A percentile compares a stretch with the other conserved stretches of the same genome.
These are phyloP conservation scores for Effrenium voratum DNA, from an alignment of 73 alveolate species.

Conservation along the genomic window DNA sequence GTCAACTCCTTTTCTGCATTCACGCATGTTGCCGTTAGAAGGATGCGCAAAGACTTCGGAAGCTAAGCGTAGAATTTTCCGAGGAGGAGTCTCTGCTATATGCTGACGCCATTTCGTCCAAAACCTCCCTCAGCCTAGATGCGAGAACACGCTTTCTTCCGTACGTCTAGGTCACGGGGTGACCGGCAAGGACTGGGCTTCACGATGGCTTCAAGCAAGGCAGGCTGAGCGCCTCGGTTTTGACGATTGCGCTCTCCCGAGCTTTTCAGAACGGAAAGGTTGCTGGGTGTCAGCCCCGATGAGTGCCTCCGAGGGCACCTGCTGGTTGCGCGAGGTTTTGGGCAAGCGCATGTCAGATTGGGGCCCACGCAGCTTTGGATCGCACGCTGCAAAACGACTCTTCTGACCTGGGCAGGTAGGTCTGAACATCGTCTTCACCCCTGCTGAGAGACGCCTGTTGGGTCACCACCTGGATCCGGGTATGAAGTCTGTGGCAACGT, in stretches of 20 bases:
- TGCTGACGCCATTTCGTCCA: neutral
- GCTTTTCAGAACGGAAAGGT: neutral
- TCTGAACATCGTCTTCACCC: neutral
- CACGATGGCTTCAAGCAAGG: neutral
- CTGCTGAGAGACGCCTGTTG: neutral
- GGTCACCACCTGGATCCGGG: conserved; percentile 1
- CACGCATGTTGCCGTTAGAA: neutral
- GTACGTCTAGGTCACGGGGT: neutral
- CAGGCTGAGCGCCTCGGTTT: neutral
- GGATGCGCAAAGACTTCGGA: neutral
- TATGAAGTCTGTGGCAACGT: neutral
- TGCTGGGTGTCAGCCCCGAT: neutral
- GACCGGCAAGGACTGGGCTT: neutral
- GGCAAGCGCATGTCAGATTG: neutral
- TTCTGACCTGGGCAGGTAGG: neutral
- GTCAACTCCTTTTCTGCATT: conserved; percentile 22
- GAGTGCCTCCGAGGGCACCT: neutral
- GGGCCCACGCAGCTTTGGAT: neutral
- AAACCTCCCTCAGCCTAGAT: neutral
- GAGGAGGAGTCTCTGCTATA: neutral
- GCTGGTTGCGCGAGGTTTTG: neutral
- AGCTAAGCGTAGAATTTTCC: neutral
- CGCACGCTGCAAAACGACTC: neutral
- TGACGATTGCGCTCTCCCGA: neutral
- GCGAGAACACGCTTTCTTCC: neutral